These are phyloP conservation scores for Gossypium turneri DNA, from an alignment of 345 rosid species.

Conservation along the genomic window DNA sequence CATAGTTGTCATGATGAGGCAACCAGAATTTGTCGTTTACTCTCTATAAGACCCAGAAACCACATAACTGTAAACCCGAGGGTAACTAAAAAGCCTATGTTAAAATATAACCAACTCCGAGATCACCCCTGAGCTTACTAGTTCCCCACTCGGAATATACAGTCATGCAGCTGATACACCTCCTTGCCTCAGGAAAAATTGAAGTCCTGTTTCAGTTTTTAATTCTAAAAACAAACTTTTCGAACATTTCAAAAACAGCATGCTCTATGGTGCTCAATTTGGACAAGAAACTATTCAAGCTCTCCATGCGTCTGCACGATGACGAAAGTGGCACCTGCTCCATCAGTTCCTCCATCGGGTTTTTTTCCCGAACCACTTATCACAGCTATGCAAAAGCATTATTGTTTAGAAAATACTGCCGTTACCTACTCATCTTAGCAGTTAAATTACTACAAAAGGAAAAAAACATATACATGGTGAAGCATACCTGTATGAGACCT, in stretches of 20 bases:
- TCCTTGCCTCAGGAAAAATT: not conserved
- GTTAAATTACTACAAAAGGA: not conserved
- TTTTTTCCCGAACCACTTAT: not conserved
- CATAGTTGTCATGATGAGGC: not conserved
- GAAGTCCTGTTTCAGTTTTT: not conserved
- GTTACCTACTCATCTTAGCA: not conserved
- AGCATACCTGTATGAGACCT: constrained; percentile 76
- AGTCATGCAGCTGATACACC: not conserved
- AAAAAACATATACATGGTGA: not conserved
- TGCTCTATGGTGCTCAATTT: not conserved
- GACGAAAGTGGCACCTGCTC: not conserved
- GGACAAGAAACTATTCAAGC: not conserved
- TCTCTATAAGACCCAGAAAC: not conserved
- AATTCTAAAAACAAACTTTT: not conserved
- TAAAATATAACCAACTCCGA: not conserved
- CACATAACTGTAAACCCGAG: not conserved
- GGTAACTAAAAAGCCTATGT: not conserved
- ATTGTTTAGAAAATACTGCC: not conserved
- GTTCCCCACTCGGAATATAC: not conserved
- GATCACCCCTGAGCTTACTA: not conserved
- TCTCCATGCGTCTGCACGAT: not conserved
- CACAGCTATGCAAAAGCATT: constrained; percentile 1
- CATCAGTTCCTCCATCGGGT: no score
- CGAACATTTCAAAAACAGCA: not conserved
- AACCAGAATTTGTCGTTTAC: not conserved